Evolutionary conservation across 805 yeast species (phyloP), one percentile per base, ranked within the genome.

Genomic region (Starmerella apicola): DNA sequence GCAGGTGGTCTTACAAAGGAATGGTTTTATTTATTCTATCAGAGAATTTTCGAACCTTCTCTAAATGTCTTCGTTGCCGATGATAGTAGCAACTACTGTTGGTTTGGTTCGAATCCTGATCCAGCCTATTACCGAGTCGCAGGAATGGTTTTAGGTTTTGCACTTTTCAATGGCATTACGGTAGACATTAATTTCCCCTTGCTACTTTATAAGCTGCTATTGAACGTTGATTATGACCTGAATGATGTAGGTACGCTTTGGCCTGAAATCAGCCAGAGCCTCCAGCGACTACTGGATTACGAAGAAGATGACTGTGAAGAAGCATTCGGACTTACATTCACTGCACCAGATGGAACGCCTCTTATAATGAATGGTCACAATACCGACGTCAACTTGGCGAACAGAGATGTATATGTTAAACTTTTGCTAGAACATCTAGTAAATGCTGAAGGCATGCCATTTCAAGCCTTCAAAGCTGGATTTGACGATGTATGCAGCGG

Each of bases 1-100:
- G 96, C 85, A 1, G 97, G 98, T 2, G 98, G 98, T 0, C 66
- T 88, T 43, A 74, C 79, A 51, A 86, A 85, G 54, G 98, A 88
- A 54, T 88, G 98, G 98, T 86, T 91, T 58, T 64, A 75, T 35
- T 60, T 86, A 29, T 62, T 91, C 29, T 76, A 81, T 1, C 72
- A 71, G 42, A 78, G 78, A 20, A 57, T 88, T 2, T 81, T 86
- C 54, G 71, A 70, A 51, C 80, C 85, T 2, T 63, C 65, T 34
- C 71, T 75, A 24, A 84, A 83, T 0, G 66, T 85, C 57, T 77
- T 91, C 45, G 54, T 62, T 7, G 71, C 73, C 48, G 71, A 76
- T 32, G 81, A 76, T 17, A 84, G 77, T 45, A 80, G 93, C 8
- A 67, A 74, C 36, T 65, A 69, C 28, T 68, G 78, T 37, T 91